phyloP scores from a whole-genome alignment of 257 asterid species.

The Ilex aquifolium region DNA sequence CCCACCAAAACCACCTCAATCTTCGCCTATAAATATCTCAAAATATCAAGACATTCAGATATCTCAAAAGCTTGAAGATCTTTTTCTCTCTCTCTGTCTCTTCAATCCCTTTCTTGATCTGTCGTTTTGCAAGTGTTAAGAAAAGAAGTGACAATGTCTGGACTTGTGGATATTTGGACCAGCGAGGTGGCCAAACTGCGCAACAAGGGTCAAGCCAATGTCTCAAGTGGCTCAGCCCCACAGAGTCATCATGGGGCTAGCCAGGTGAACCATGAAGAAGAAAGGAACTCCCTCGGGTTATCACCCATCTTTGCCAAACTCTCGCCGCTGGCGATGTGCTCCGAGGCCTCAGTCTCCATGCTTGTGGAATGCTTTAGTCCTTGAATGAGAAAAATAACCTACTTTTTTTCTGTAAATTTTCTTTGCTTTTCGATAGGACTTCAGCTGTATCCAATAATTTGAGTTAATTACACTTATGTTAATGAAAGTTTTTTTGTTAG shows the following conservation, averaged over 20 bases:
- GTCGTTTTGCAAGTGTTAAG: too few relatives aligned
- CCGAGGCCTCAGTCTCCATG: conserved; percentile 46
- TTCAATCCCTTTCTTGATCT: too few relatives aligned
- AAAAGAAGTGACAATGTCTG: conserved; percentile 26
- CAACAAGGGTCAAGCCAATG: conserved; percentile 9
- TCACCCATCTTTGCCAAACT: conserved; percentile 19
- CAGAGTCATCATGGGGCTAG: conserved; percentile 6
- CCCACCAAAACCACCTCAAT: too few relatives aligned
- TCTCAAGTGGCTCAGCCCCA: background rate
- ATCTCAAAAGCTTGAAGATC: too few relatives aligned
- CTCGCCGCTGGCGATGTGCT: conserved; percentile 14
- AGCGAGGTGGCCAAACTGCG: conserved; percentile 37
- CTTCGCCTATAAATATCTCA: too few relatives aligned
- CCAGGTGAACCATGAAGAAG: conserved; percentile 12
- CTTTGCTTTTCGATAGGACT: conserved; percentile 71
- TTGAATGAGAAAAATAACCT: background rate
- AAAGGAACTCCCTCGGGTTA: conserved; percentile 13
- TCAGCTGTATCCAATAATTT: conserved; percentile 76
- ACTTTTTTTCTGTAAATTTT: too few relatives aligned
- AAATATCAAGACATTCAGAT: too few relatives aligned
- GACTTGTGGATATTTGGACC: conserved; percentile 48
- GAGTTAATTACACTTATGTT: too few relatives aligned
- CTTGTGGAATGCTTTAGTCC: conserved; percentile 34
- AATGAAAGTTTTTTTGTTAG: too few relatives aligned
- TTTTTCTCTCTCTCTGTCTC: too few relatives aligned